A percentile compares a stretch with the other conserved stretches of the same genome.
Evolutionary conservation across 108 stramenopile genomes (phyloP).

Genomic region (Thalassiosira profunda): DNA sequence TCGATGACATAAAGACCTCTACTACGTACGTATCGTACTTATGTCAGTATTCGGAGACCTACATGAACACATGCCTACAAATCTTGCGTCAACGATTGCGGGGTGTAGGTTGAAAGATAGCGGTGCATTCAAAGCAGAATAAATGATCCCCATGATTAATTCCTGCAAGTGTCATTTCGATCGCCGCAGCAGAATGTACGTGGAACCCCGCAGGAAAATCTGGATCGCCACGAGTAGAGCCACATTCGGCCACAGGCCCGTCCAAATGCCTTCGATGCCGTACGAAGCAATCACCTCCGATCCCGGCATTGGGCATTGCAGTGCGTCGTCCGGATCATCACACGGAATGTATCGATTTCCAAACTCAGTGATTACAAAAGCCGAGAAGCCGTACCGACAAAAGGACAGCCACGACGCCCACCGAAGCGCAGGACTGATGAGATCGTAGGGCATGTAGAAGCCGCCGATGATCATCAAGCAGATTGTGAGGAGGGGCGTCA

Average conservation of each 20-base stretch:
- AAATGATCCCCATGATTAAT: too few relatives aligned
- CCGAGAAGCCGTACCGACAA: conserved; percentile 80
- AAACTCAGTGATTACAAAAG: conserved; percentile 76
- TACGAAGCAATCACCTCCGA: conserved; percentile 57
- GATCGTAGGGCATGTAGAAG: conserved; percentile 77
- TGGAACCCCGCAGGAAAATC: conserved; percentile 38
- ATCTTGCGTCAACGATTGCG: too few relatives aligned
- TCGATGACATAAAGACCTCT: too few relatives aligned
- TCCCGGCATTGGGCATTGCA: conserved; percentile 76
- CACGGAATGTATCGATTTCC: conserved; percentile 64
- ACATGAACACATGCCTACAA: too few relatives aligned
- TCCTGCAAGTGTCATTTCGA: conserved; percentile 34
- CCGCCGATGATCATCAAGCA: conserved; percentile 79
- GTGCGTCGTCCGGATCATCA: conserved; percentile 16
- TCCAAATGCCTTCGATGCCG: conserved; percentile 62
- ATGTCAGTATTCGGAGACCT: too few relatives aligned
- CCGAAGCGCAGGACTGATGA: conserved; percentile 54
- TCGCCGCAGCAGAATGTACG: conserved; percentile 50
- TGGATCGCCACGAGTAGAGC: conserved; percentile 54
- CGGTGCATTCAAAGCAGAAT: too few relatives aligned
- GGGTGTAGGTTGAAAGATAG: too few relatives aligned
- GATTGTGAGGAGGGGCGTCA: conserved; percentile 72
- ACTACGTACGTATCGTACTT: too few relatives aligned
- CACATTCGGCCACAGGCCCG: conserved; percentile 75
- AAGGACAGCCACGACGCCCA: conserved; percentile 72